A percentile compares a stretch with the other conserved stretches of the same genome.
Evolutionary conservation across 2,329 filamentous ascomycete species (phyloP).

Genomic region (Sarocladiaceae sp.): DNA sequence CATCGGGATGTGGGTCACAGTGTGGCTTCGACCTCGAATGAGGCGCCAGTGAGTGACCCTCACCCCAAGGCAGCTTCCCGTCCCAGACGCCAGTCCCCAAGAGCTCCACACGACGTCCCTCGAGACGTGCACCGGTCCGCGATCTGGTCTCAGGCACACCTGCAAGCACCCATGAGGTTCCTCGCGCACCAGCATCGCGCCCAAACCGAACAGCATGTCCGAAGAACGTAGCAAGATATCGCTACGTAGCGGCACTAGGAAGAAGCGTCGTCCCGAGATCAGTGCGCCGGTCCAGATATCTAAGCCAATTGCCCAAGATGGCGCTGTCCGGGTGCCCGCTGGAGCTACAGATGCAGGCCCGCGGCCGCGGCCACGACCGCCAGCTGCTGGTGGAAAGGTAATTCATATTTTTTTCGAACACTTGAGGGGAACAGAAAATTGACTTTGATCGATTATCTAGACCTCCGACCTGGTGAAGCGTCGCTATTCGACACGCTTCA

Average conservation of each 20-base stretch:
- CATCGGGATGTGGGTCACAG: not conserved
- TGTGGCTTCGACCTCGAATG: constrained; percentile 1
- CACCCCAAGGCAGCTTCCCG: not conserved
- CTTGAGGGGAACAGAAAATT: not conserved
- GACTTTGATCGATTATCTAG: constrained; percentile 30
- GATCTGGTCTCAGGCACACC: constrained; percentile 1
- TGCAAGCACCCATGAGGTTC: not conserved
- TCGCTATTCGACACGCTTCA: constrained; percentile 90
- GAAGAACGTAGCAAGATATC: constrained; percentile 60
- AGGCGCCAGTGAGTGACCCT: too few relatives aligned
- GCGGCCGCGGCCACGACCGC: constrained; percentile 41
- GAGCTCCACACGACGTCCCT: constrained; percentile 7
- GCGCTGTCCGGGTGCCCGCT: constrained; percentile 11
- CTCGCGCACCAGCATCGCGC: not conserved
- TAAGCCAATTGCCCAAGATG: constrained; percentile 51
- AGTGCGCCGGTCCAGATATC: constrained; percentile 62
- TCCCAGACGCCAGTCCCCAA: too few relatives aligned
- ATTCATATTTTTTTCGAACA: too few relatives aligned
- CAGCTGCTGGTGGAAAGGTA: constrained; percentile 53
- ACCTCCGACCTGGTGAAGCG: constrained; percentile 86
- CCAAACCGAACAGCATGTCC: constrained; percentile 43
- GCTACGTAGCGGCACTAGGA: constrained; percentile 59
- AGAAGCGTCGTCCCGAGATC: constrained; percentile 57
- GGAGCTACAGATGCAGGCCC: constrained; percentile 18
- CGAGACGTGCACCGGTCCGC: constrained; percentile 1